Conservation (phyloP, 2,329 filamentous ascomycete genomes). For the Diaporthe batatas region DNA sequence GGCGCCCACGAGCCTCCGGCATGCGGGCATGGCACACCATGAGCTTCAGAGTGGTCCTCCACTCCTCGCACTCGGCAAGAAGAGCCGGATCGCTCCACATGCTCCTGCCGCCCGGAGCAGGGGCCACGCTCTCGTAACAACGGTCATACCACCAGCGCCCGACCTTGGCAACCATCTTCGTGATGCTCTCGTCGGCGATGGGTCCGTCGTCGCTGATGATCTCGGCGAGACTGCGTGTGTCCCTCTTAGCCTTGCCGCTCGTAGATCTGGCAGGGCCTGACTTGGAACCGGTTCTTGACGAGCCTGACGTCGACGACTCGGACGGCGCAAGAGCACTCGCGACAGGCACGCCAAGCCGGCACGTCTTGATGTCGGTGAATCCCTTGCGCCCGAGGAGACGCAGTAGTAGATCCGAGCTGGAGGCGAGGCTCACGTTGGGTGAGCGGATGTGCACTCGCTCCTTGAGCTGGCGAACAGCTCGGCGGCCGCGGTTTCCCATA, state of each 20-base stretch:
- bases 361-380: slow-evolving; percentile 80
- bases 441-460: slow-evolving; percentile 75
- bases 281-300: slow-evolving; percentile 46
- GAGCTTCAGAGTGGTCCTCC: slow-evolving; percentile 88
- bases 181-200: slow-evolving; percentile 85
- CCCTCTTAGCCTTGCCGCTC: slow-evolving; percentile 52
- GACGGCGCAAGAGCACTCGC: slow-evolving; percentile 63
- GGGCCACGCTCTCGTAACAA: slow-evolving; percentile 83
- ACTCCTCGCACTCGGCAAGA: slow-evolving; percentile 86
- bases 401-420: slow-evolving; percentile 72
- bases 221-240: slow-evolving; percentile 74
- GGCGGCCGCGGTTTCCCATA: slow-evolving; percentile 80
- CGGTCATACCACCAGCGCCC: slow-evolving; percentile 97
- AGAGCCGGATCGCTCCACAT: slow-evolving; percentile 85
- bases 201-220: slow-evolving; percentile 79
- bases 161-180: slow-evolving; percentile 91
- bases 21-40: slow-evolving; percentile 93
- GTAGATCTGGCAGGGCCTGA: neutral
- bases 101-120: slow-evolving; percentile 64
- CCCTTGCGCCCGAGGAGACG: slow-evolving; percentile 76
- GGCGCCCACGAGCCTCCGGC: slow-evolving; percentile 66
- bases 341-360: slow-evolving; percentile 82
- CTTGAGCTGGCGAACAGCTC: slow-evolving; percentile 78
- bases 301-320: slow-evolving; percentile 52
- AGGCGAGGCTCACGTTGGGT: slow-evolving; percentile 71